phyloP scores from a whole-genome alignment of 495 filamentous ascomycete species.

The Aspergillus cavernicola region DNA sequence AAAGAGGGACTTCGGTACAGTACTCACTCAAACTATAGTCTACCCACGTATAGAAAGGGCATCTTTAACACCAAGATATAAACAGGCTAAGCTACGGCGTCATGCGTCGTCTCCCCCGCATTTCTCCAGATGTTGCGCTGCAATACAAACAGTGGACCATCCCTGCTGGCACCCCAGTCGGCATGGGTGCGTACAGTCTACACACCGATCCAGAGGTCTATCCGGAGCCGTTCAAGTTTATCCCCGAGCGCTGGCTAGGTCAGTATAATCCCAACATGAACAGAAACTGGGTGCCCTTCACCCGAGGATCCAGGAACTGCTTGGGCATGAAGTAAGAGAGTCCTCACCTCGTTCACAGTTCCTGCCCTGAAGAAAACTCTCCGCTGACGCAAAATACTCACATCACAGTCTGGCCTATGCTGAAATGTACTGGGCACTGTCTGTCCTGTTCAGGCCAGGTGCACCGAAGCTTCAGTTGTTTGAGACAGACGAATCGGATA shows the following conservation, averaged over 20 bases:
- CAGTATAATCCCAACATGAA: slow-evolving; percentile 14
- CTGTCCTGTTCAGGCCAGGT: background rate
- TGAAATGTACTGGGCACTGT: background rate
- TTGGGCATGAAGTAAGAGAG: slow-evolving; percentile 27
- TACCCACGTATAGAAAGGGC: no score
- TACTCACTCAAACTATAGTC: no score
- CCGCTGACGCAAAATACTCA: no score
- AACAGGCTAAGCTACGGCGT: background rate
- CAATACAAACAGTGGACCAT: background rate
- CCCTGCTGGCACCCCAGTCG: slow-evolving; percentile 26
- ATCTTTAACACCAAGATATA: no score
- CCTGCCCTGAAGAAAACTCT: no score
- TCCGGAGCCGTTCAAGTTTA: slow-evolving; percentile 35
- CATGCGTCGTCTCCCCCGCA: background rate
- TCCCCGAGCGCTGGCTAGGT: slow-evolving; percentile 42
- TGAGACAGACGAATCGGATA: no score
- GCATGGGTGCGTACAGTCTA: slow-evolving; percentile 36
- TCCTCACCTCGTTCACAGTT: background rate
- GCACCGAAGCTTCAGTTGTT: no score
- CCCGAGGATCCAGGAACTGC: slow-evolving; percentile 23
- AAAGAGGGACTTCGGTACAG: background rate
- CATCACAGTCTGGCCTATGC: slow-evolving; percentile 8
- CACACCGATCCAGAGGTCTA: slow-evolving; percentile 41
- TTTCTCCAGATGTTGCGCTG: slow-evolving; percentile 8
- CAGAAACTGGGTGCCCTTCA: slow-evolving; percentile 17